A percentile compares a stretch with the other conserved stretches of the same genome.
phyloP scores from a whole-genome alignment of 805 yeast species.

The Teunomyces barrocoloradensis region DNA sequence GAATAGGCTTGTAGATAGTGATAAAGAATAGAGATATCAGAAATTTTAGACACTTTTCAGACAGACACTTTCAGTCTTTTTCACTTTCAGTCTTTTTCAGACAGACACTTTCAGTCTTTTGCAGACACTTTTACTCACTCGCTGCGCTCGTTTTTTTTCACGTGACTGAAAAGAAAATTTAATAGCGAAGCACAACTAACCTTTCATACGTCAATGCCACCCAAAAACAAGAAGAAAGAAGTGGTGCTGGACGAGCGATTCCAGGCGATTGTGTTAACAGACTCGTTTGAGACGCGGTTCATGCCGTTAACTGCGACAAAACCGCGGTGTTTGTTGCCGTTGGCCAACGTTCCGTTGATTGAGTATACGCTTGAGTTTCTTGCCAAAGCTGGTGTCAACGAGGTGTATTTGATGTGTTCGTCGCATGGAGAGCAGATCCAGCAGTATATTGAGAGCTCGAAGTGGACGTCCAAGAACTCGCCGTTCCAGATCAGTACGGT shows the following conservation, averaged over 20 bases:
- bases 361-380: constrained; percentile 94
- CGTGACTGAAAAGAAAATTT: neutral
- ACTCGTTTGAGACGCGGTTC: constrained; percentile 87
- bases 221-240: constrained; percentile 53
- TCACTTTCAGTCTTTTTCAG: no score
- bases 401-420: constrained; percentile 86
- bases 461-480: constrained; percentile 66
- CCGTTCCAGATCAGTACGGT: constrained; percentile 82
- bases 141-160: neutral
- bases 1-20: no score
- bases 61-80: no score
- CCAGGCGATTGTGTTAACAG: constrained; percentile 94
- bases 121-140: no score
- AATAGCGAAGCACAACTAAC: neutral
- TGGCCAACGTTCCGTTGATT: constrained; percentile 89
- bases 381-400: constrained; percentile 86
- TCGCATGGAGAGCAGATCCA: constrained; percentile 88
- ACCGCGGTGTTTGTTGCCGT: constrained; percentile 89
- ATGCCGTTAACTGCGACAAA: constrained; percentile 83
- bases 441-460: constrained; percentile 69
- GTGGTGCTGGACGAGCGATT: constrained; percentile 67
- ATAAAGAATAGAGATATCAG: no score
- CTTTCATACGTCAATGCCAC: constrained; percentile 26
- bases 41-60: no score
- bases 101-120: no score